Percentiles rank a stretch among this genome's conserved stretches.
Evolutionary conservation across 225 moss, liverwort and hornwort species (phyloP).

Genomic region (Rhytidiadelphus loreus): DNA sequence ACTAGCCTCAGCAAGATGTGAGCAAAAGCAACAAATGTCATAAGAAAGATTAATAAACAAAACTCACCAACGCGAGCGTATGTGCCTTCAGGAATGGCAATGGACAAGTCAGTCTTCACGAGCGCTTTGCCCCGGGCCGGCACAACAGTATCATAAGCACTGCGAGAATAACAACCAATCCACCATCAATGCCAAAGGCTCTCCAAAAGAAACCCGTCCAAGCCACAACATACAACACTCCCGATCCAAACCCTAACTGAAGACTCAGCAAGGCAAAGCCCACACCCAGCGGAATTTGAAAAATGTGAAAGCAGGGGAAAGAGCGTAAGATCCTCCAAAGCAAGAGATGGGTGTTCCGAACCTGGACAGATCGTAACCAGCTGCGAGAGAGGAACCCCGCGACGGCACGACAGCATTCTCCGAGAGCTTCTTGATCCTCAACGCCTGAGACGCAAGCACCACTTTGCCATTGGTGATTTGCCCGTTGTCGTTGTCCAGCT

Average conservation of each 20-base stretch:
- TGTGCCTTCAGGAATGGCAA: constrained; percentile 78
- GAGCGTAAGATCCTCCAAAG: not conserved
- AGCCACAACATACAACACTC: not conserved
- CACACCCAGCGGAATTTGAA: too few relatives aligned
- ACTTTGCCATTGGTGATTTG: not conserved
- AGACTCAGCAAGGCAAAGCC: not conserved
- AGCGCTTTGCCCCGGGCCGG: constrained; percentile 76
- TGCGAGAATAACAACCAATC: constrained; percentile 2
- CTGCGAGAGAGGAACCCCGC: constrained; percentile 59
- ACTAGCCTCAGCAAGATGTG: not conserved
- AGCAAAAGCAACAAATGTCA: not conserved
- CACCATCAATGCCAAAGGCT: not conserved
- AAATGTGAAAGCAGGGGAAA: not conserved
- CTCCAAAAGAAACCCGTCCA: not conserved
- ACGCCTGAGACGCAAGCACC: constrained; percentile 14
- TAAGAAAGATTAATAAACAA: not conserved
- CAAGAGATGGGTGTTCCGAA: not conserved
- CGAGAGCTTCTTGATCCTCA: constrained; percentile 75
- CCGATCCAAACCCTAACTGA: not conserved
- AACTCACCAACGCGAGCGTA: constrained; percentile 75
- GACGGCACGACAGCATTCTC: constrained; percentile 53
- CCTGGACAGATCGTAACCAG: constrained; percentile 95
- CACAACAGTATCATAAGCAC: constrained; percentile 54
- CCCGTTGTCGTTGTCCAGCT: not conserved
- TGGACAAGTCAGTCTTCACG: constrained; percentile 77